Conservation (phyloP, 129 eudicot genomes). For the Dittrichia graveolens region DNA sequence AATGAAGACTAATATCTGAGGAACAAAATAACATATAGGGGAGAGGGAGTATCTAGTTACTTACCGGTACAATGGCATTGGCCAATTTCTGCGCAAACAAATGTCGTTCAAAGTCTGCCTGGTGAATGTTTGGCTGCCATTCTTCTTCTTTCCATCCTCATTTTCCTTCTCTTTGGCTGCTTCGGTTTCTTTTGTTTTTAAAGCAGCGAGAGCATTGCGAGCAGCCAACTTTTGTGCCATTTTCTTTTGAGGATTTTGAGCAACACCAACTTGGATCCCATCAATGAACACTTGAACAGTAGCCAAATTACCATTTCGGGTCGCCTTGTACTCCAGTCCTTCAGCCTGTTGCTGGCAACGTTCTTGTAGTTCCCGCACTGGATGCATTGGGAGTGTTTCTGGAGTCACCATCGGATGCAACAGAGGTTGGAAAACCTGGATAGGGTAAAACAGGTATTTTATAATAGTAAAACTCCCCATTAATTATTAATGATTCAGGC, state of each 20-base stretch:
- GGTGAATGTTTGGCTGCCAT: conserved; percentile 77
- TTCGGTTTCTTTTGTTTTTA: conserved; percentile 73
- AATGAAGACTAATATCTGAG: no score
- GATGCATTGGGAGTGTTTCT: conserved; percentile 99
- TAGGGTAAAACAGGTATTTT: neutral
- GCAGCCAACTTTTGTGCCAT: conserved; percentile 99
- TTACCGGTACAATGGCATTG: conserved; percentile 94
- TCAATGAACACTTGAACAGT: conserved; percentile 87
- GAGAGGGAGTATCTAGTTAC: neutral
- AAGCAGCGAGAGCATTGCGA: conserved; percentile 81
- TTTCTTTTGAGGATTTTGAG: conserved; percentile 93
- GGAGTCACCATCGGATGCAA: conserved; percentile 98
- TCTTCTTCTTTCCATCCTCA: conserved; percentile 62
- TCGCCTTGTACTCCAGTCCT: conserved; percentile 94
- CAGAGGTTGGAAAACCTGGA: conserved; percentile 87
- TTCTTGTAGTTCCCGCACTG: conserved; percentile 95
- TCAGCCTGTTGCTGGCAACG: conserved; percentile 99
- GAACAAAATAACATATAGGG: no score
- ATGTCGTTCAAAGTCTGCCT: conserved; percentile 97
- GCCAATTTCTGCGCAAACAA: conserved; percentile 97
- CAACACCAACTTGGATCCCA: conserved; percentile 79
- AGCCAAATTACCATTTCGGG: conserved; percentile 84
- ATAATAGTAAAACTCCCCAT: neutral
- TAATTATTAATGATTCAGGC: neutral
- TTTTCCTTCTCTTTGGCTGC: conserved; percentile 55